Conservation (phyloP, 78 protist genomes). For the Trichosphaerium sp. region DNA sequence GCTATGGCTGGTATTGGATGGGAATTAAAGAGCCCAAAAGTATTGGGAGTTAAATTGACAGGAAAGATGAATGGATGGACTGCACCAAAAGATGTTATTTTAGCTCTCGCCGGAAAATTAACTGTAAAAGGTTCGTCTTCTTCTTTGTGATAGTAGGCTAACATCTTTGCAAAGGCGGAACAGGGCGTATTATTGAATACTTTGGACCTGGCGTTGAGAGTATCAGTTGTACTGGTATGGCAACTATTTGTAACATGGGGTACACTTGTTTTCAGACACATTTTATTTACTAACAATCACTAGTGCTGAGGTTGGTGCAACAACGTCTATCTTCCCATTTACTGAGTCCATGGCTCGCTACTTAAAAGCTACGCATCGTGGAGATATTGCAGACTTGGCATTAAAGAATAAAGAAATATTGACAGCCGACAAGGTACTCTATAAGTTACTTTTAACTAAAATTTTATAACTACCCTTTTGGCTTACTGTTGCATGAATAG, state of each 20-base stretch:
- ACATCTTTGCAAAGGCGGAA: constrained; percentile 61
- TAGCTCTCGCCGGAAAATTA: constrained; percentile 72
- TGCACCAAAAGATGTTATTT: constrained; percentile 85
- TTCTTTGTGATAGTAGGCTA: too few relatives aligned
- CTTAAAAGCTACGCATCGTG: constrained; percentile 70
- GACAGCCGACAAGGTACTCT: constrained; percentile 3
- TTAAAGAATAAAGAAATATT: not conserved
- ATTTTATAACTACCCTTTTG: not conserved
- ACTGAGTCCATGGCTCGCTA: constrained; percentile 63
- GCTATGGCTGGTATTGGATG: constrained; percentile 85
- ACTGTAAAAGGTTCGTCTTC: constrained; percentile 20
- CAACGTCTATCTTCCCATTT: constrained; percentile 93
- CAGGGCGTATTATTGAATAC: constrained; percentile 87
- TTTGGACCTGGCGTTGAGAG: constrained; percentile 85
- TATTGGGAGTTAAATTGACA: constrained; percentile 85
- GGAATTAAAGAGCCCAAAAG: constrained; percentile 91
- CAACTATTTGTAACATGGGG: constrained; percentile 95
- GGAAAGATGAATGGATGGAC: constrained; percentile 74
- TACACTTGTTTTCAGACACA: too few relatives aligned
- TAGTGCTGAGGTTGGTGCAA: constrained; percentile 95
- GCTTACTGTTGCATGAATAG: not conserved
- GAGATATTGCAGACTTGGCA: constrained; percentile 39
- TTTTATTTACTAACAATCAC: too few relatives aligned
- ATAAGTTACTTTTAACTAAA: not conserved
- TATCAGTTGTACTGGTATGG: constrained; percentile 83